These are phyloP conservation scores for Pythium graminicola DNA, from an alignment of 352 stramenopile species.

Conservation along the genomic window DNA sequence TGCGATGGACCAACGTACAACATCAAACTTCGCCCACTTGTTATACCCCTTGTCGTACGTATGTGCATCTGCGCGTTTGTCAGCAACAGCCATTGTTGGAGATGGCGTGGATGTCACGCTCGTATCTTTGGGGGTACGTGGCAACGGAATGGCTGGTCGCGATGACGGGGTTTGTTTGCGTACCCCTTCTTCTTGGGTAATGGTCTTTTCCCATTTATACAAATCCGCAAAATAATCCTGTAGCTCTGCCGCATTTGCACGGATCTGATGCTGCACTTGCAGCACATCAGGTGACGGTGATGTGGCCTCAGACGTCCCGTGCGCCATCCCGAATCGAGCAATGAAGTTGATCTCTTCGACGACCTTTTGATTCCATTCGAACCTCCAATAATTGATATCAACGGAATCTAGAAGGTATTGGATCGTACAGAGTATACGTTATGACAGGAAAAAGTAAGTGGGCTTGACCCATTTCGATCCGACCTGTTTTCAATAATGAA, in stretches of 20 bases:
- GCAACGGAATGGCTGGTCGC: slow-evolving; percentile 9
- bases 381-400: not conserved
- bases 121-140: slow-evolving; percentile 11
- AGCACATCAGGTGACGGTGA: slow-evolving; percentile 28
- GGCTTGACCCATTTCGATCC: no score
- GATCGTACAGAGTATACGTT: not conserved
- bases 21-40: slow-evolving; percentile 87
- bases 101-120: slow-evolving; percentile 4
- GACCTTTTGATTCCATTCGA: not conserved
- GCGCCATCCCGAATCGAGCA: slow-evolving; percentile 12
- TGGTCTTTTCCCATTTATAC: slow-evolving; percentile 72
- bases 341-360: not conserved
- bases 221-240: slow-evolving; percentile 76
- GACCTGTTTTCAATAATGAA: slow-evolving; percentile 4
- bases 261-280: slow-evolving; percentile 78
- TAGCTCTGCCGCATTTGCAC: slow-evolving; percentile 64
- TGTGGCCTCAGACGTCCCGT: slow-evolving; percentile 24
- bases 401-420: not conserved
- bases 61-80: slow-evolving; percentile 49
- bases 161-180: slow-evolving; percentile 22
- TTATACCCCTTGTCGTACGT: slow-evolving; percentile 89
- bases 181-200: slow-evolving; percentile 43
- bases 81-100: not conserved
- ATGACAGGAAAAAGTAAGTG: no score
- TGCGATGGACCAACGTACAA: slow-evolving; percentile 32